phyloP scores from a whole-genome alignment of 805 yeast genomes.

The Yamadazyma scolyti region DNA sequence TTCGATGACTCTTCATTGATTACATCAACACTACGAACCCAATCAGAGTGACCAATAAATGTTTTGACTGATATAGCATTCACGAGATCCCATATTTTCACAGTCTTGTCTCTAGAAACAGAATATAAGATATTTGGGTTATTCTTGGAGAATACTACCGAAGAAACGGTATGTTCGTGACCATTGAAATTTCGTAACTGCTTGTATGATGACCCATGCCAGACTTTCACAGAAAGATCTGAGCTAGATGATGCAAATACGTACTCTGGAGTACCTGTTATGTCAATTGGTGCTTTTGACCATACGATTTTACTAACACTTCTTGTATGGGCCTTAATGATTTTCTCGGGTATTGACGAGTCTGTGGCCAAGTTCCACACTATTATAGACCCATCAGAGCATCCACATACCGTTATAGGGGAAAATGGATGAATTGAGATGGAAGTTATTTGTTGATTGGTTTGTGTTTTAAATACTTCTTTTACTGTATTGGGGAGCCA shows the following conservation, averaged over 20 bases:
- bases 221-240: slow-evolving; percentile 59
- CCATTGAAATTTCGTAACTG: slow-evolving; percentile 67
- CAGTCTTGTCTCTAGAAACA: slow-evolving; percentile 59
- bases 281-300: slow-evolving; percentile 38
- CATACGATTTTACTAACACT: slow-evolving; percentile 57
- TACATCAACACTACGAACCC: slow-evolving; percentile 71
- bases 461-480: slow-evolving; percentile 48
- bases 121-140: slow-evolving; percentile 50
- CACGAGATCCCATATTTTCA: slow-evolving; percentile 62
- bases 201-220: slow-evolving; percentile 57
- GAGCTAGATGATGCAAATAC: slow-evolving; percentile 49
- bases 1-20: slow-evolving; percentile 15
- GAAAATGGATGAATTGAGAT: slow-evolving; percentile 72
- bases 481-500: slow-evolving; percentile 62
- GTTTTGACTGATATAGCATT: slow-evolving; percentile 67
- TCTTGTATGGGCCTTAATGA: slow-evolving; percentile 74
- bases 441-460: slow-evolving; percentile 53
- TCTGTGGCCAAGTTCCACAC: slow-evolving; percentile 65
- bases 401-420: slow-evolving; percentile 61
- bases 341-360: slow-evolving; percentile 54
- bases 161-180: slow-evolving; percentile 83
- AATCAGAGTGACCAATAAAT: slow-evolving; percentile 78
- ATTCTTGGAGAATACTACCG: slow-evolving; percentile 48
- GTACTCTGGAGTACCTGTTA: slow-evolving; percentile 17
- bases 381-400: slow-evolving; percentile 67